These are phyloP conservation scores for Candida suzukii DNA, from an alignment of 805 yeast species.

Conservation along the genomic window DNA sequence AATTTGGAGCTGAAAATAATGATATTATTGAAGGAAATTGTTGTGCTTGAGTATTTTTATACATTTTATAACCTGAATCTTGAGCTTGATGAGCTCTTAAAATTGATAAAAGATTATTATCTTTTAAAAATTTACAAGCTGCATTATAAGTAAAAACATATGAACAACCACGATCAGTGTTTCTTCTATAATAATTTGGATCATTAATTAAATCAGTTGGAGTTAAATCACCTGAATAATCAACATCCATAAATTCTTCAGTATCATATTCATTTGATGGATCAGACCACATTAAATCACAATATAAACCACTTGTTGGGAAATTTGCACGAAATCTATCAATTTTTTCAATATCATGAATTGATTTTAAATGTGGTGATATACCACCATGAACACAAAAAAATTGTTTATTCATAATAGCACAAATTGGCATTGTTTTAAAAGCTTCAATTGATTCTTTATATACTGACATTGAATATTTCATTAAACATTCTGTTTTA, in stretches of 20 bases:
- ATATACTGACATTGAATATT: slow-evolving; percentile 61
- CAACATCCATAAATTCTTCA: slow-evolving; percentile 58
- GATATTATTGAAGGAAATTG: slow-evolving; percentile 90
- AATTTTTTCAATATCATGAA: slow-evolving; percentile 60
- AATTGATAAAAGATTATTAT: slow-evolving; percentile 73
- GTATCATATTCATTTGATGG: slow-evolving; percentile 84
- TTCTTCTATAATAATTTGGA: slow-evolving; percentile 48
- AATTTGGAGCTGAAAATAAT: slow-evolving; percentile 92
- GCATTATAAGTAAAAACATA: slow-evolving; percentile 84
- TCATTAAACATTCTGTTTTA: slow-evolving; percentile 83
- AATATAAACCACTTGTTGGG: slow-evolving; percentile 89
- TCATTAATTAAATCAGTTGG: slow-evolving; percentile 34
- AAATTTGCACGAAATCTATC: slow-evolving; percentile 81
- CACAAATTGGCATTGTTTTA: slow-evolving; percentile 85
- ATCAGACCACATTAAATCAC: slow-evolving; percentile 94
- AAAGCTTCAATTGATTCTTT: slow-evolving; percentile 72
- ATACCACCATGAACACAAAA: slow-evolving; percentile 96
- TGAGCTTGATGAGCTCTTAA: slow-evolving; percentile 98
- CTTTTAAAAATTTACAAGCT: slow-evolving; percentile 67
- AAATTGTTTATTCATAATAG: slow-evolving; percentile 88
- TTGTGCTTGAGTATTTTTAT: slow-evolving; percentile 71
- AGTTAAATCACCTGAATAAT: slow-evolving; percentile 47
- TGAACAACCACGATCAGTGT: slow-evolving; percentile 81
- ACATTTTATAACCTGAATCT: slow-evolving; percentile 95
- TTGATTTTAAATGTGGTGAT: slow-evolving; percentile 70